Evolutionary conservation across 768 basidiomycete species (phyloP).

Genomic region (Tephrocybe sp.): DNA sequence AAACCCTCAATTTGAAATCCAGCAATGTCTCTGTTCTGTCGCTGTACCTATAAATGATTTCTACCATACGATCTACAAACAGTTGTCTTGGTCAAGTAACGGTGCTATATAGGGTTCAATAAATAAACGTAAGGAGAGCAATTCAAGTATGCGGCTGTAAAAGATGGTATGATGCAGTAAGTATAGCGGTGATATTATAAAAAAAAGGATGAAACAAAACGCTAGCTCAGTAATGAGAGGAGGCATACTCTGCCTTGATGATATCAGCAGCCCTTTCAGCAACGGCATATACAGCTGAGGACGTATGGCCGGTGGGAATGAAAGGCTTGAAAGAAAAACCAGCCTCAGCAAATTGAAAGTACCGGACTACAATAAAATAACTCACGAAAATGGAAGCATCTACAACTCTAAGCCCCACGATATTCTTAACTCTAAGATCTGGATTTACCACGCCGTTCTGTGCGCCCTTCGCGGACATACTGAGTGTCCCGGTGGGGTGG

Average conservation of each 20-base stretch:
- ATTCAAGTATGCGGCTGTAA: too few species aligned
- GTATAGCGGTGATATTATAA: too few species aligned
- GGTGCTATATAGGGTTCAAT: too few species aligned
- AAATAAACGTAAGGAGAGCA: too few species aligned
- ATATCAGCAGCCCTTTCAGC: constrained; percentile 14
- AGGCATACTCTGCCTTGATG: neutral
- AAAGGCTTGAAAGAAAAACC: constrained; percentile 13
- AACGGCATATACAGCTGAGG: constrained; percentile 19
- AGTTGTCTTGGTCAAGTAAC: too few species aligned
- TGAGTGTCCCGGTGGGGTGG: constrained; percentile 19
- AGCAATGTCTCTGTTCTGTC: too few species aligned
- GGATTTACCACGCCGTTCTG: constrained; percentile 31
- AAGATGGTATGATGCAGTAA: too few species aligned
- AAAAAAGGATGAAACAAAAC: too few species aligned
- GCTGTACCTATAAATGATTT: too few species aligned
- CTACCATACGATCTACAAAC: too few species aligned
- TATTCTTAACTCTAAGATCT: constrained; percentile 28
- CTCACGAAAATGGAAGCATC: constrained; percentile 30
- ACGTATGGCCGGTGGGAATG: constrained; percentile 22
- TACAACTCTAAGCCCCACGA: constrained; percentile 29
- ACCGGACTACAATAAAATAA: neutral
- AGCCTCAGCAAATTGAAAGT: neutral
- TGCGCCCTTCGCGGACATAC: constrained; percentile 25
- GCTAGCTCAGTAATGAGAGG: too few species aligned
- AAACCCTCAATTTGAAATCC: too few species aligned